A percentile compares a stretch with the other conserved stretches of the same genome.
phyloP scores from a whole-genome alignment of 2,329 filamentous ascomycete genomes.

The Fusarium euwallaceae region DNA sequence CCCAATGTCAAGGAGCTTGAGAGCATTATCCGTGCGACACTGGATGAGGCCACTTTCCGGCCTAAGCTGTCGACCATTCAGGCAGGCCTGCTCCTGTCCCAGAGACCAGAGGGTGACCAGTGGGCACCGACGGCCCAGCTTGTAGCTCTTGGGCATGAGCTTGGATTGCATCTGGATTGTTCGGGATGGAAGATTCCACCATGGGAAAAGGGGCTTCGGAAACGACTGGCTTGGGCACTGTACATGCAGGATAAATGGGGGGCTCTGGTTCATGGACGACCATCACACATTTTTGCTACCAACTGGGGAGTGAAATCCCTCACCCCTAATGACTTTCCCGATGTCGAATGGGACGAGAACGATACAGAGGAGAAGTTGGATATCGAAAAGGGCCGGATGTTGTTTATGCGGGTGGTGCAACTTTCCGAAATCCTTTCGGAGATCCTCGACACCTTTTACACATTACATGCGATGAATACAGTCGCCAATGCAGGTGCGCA shows the following conservation, averaged over 20 bases:
- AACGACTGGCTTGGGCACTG: conserved; percentile 88
- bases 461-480: conserved; percentile 79
- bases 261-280: conserved; percentile 85
- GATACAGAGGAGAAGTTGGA: conserved; percentile 73
- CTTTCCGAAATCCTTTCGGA: conserved; percentile 82
- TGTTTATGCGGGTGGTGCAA: conserved; percentile 82
- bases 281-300: conserved; percentile 76
- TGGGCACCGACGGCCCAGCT: conserved; percentile 90
- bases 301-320: conserved; percentile 84
- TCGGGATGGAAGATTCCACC: conserved; percentile 86
- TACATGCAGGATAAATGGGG: conserved; percentile 97
- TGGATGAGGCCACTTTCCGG: conserved; percentile 82
- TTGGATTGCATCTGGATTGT: conserved; percentile 91
- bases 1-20: conserved; percentile 83
- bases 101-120: conserved; percentile 81
- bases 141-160: conserved; percentile 87
- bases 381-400: conserved; percentile 74
- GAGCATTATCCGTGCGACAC: conserved; percentile 76
- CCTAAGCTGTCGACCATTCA: conserved; percentile 87
- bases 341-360: conserved; percentile 75
- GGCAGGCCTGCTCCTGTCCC: conserved; percentile 80
- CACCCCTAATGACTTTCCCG: conserved; percentile 78
- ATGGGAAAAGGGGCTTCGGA: conserved; percentile 88
- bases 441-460: conserved; percentile 87
- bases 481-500: conserved; percentile 75